phyloP scores from a whole-genome alignment of 352 stramenopile species.

The Pythium dissimile region DNA sequence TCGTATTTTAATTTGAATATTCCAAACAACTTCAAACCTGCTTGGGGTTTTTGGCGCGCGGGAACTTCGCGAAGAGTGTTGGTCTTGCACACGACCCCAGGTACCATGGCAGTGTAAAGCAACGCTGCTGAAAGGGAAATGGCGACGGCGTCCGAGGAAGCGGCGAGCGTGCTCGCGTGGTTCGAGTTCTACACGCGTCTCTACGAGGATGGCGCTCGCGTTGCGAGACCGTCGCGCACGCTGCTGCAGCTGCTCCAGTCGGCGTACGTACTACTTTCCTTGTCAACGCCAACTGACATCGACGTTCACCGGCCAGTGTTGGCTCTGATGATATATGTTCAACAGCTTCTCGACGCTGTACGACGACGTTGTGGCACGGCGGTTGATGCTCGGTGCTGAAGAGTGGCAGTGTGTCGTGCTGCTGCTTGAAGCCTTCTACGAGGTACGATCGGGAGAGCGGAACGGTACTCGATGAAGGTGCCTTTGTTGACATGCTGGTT shows the following conservation, averaged over 20 bases:
- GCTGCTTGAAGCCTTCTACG: slow-evolving; percentile 51
- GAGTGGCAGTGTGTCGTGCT: slow-evolving; percentile 21
- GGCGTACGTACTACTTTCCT: slow-evolving; percentile 16
- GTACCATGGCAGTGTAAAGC: no score
- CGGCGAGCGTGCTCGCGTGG: slow-evolving; percentile 29
- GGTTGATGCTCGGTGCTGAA: slow-evolving; percentile 1
- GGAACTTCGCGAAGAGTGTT: slow-evolving; percentile 16
- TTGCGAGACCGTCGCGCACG: slow-evolving; percentile 9
- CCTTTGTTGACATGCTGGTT: no score
- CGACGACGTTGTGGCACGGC: slow-evolving; percentile 10
- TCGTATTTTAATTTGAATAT: slow-evolving; percentile 23
- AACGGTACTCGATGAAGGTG: no score
- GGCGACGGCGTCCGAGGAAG: slow-evolving; percentile 8
- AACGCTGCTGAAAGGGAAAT: neutral
- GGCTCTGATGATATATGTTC: neutral
- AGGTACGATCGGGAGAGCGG: slow-evolving; percentile 25
- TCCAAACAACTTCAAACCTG: slow-evolving; percentile 27
- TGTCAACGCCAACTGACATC: no score
- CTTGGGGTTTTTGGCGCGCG: slow-evolving; percentile 18
- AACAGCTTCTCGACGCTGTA: slow-evolving; percentile 28
- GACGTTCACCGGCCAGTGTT: no score
- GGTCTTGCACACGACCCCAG: slow-evolving; percentile 1
- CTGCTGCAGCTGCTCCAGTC: slow-evolving; percentile 26
- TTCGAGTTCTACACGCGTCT: slow-evolving; percentile 21
- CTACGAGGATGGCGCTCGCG: slow-evolving; percentile 4